Conservation (phyloP, 352 stramenopile species). For the Pythium dissotocum region DNA sequence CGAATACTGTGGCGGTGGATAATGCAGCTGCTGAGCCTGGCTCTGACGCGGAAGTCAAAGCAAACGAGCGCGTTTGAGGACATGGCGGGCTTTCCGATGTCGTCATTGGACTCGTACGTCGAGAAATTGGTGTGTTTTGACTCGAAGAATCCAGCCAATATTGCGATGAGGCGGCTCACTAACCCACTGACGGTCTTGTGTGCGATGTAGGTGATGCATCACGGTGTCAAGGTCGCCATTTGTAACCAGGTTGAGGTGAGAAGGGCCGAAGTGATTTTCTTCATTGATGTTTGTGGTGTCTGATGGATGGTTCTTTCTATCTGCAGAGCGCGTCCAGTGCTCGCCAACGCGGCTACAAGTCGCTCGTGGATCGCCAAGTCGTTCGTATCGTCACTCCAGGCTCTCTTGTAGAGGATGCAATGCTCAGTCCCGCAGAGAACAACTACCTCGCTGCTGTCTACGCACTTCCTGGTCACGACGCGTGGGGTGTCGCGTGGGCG, state of each 20-base stretch:
- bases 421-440: constrained; percentile 76
- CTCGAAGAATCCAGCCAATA: no score
- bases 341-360: constrained; percentile 54
- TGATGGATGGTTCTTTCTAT: background rate
- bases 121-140: constrained; percentile 64
- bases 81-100: constrained; percentile 80
- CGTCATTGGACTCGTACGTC: constrained; percentile 73
- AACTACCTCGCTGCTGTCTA: constrained; percentile 73
- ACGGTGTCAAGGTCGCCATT: constrained; percentile 81
- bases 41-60: constrained; percentile 69
- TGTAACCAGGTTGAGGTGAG: constrained; percentile 80
- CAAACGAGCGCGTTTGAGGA: constrained; percentile 52
- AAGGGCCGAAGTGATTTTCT: background rate
- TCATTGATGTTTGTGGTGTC: background rate
- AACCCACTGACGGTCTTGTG: background rate
- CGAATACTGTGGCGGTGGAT: background rate
- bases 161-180: no score
- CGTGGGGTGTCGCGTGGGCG: constrained; percentile 67
- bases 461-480: constrained; percentile 23
- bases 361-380: constrained; percentile 73
- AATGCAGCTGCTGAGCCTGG: constrained; percentile 63
- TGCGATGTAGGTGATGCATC: constrained; percentile 64
- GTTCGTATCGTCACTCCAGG: constrained; percentile 77
- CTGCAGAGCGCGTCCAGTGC: constrained; percentile 48
- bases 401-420: constrained; percentile 74